These are phyloP conservation scores for Ambrosia trifida DNA, from an alignment of 129 eudicot genomes.

Conservation along the genomic window DNA sequence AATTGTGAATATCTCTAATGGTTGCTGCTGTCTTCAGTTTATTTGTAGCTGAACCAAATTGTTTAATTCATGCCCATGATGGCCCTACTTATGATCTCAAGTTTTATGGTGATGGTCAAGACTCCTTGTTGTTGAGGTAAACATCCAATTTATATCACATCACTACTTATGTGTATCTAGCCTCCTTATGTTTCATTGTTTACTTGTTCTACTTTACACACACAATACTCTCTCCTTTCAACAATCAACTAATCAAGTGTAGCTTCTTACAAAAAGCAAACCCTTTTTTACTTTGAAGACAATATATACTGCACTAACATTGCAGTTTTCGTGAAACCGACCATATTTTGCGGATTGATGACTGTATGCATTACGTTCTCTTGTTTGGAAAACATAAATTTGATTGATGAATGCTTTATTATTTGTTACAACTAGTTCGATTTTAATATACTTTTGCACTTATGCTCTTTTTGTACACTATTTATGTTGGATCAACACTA, in stretches of 20 bases:
- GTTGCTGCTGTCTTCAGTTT: conserved; percentile 41
- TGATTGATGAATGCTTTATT: background rate
- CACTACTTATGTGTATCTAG: background rate
- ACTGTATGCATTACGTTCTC: background rate
- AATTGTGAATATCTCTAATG: background rate
- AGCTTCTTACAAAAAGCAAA: background rate
- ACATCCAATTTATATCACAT: background rate
- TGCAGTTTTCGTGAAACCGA: background rate
- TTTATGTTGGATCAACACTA: conserved; percentile 1
- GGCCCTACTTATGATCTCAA: conserved; percentile 95
- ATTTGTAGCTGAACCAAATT: conserved; percentile 59
- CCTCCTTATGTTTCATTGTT: background rate
- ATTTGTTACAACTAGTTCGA: background rate
- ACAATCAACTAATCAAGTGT: background rate
- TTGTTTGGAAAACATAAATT: background rate
- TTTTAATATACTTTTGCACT: background rate
- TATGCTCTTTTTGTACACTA: background rate
- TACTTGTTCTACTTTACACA: background rate
- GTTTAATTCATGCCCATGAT: conserved; percentile 69
- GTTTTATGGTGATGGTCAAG: conserved; percentile 67
- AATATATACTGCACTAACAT: background rate
- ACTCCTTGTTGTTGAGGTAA: conserved; percentile 78
- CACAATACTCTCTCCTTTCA: background rate
- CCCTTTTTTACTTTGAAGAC: background rate
- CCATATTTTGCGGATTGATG: background rate